Evolutionary conservation across 768 basidiomycete genomes (phyloP).

Genomic region (Auricularia sp.): DNA sequence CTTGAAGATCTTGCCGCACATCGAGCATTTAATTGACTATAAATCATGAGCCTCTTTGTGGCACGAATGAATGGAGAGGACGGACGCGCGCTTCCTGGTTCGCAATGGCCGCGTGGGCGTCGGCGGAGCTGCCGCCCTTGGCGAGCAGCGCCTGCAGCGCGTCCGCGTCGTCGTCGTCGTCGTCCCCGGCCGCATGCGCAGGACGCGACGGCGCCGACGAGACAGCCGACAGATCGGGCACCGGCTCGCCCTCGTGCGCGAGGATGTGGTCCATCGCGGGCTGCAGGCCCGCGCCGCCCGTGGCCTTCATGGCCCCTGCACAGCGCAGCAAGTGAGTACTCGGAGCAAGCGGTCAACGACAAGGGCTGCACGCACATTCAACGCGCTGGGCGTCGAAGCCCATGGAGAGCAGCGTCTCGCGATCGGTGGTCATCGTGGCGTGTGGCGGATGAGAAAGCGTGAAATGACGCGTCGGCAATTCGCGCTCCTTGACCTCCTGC

Average conservation of each 20-base stretch:
- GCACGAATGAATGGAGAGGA: neutral
- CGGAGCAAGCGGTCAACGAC: conserved; percentile 5
- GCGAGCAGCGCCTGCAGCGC: conserved; percentile 44
- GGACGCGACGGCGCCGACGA: conserved; percentile 21
- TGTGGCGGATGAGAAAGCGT: too few species aligned
- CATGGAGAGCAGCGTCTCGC: conserved; percentile 67
- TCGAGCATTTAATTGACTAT: conserved; percentile 73
- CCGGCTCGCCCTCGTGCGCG: conserved; percentile 63
- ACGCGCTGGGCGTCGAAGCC: conserved; percentile 79
- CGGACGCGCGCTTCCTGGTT: neutral
- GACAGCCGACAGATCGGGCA: conserved; percentile 52
- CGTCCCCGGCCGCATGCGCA: conserved; percentile 26
- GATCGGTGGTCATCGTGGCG: conserved; percentile 8
- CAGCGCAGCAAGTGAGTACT: neutral
- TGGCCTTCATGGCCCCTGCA: conserved; percentile 83
- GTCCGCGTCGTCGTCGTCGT: conserved; percentile 63
- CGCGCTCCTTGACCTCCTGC: too few species aligned
- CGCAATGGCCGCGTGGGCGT: conserved; percentile 8
- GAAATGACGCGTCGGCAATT: too few species aligned
- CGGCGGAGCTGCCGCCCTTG: conserved; percentile 29
- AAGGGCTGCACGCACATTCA: conserved; percentile 52
- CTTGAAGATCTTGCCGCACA: conserved; percentile 79
- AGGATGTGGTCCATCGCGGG: conserved; percentile 86
- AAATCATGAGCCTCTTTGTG: neutral
- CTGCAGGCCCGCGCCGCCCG: conserved; percentile 74